Percentiles rank a stretch among this genome's conserved stretches.
Evolutionary conservation across 176 grass and related monocot species (phyloP).

Genomic region (Carex scoparia): DNA sequence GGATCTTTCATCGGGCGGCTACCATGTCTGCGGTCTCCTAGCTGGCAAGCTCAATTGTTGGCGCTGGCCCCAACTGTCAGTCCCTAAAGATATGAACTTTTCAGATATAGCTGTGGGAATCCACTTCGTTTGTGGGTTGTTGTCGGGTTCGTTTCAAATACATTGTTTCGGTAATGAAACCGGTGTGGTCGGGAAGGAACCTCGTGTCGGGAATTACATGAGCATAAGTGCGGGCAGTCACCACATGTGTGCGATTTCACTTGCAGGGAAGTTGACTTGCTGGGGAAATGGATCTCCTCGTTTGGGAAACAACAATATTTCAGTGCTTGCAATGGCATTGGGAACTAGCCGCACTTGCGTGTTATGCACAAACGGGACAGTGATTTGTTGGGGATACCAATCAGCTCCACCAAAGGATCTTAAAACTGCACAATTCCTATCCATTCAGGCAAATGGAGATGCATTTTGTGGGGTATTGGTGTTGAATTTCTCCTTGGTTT

Average conservation of each 20-base stretch:
- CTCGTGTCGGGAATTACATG: conserved; percentile 17
- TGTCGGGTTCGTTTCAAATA: neutral
- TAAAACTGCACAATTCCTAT: conserved; percentile 34
- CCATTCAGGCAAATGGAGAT: conserved; percentile 41
- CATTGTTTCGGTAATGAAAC: conserved; percentile 60
- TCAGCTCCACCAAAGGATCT: conserved; percentile 21
- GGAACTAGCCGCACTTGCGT: conserved; percentile 44
- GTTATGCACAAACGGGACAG: conserved; percentile 47
- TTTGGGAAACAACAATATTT: neutral
- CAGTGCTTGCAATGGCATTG: conserved; percentile 43
- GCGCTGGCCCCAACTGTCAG: conserved; percentile 52
- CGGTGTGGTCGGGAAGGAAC: conserved; percentile 32
- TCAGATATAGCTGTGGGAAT: conserved; percentile 52
- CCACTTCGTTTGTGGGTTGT: conserved; percentile 66
- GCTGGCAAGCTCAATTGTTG: conserved; percentile 54
- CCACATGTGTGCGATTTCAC: conserved; percentile 64
- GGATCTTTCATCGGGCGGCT: conserved; percentile 47
- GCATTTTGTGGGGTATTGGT: conserved; percentile 60
- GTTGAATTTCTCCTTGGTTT: conserved; percentile 77
- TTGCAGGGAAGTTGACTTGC: conserved; percentile 31
- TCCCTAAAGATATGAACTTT: conserved; percentile 20
- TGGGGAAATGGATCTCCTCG: conserved; percentile 46
- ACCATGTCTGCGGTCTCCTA: conserved; percentile 65
- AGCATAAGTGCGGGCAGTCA: conserved; percentile 30
- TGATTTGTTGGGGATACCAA: conserved; percentile 55